These are phyloP conservation scores for Peltaster fructicola DNA, from an alignment of 2,329 filamentous ascomycete genomes.

Conservation along the genomic window DNA sequence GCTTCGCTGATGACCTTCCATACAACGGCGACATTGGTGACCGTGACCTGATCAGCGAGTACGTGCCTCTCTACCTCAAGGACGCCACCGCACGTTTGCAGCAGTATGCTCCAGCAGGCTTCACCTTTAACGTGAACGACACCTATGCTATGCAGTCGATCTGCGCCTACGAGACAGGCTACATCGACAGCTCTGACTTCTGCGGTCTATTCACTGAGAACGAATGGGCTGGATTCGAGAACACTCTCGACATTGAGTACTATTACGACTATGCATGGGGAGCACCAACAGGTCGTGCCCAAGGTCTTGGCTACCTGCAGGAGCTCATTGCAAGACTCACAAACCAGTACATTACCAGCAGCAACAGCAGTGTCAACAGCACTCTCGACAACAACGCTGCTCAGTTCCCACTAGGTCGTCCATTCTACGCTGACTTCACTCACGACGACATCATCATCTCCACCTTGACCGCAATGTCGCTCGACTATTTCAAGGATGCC, in stretches of 20 bases:
- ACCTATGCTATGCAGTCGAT: slow-evolving; percentile 31
- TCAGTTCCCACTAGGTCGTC: slow-evolving; percentile 30
- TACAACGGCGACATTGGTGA: slow-evolving; percentile 25
- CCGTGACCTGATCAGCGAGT: slow-evolving; percentile 24
- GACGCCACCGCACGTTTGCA: slow-evolving; percentile 30
- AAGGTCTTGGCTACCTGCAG: slow-evolving; percentile 36
- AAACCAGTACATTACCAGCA: slow-evolving; percentile 28
- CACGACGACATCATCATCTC: slow-evolving; percentile 37
- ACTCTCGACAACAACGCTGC: slow-evolving; percentile 28
- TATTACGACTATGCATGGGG: slow-evolving; percentile 26
- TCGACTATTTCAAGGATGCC: slow-evolving; percentile 36
- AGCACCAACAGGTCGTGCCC: slow-evolving; percentile 33
- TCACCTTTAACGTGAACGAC: slow-evolving; percentile 32
- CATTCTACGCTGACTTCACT: slow-evolving; percentile 36
- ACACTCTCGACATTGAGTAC: slow-evolving; percentile 36
- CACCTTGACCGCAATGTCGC: slow-evolving; percentile 32
- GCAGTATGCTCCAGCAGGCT: slow-evolving; percentile 28
- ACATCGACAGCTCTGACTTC: slow-evolving; percentile 33
- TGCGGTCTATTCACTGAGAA: slow-evolving; percentile 36
- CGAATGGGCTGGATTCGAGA: slow-evolving; percentile 38
- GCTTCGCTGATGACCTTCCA: slow-evolving; percentile 23
- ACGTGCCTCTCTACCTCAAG: slow-evolving; percentile 29
- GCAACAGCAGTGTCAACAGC: slow-evolving; percentile 35
- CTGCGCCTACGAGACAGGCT: slow-evolving; percentile 37
- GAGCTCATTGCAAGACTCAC: slow-evolving; percentile 33